Evolutionary conservation across 1,284 basidiomycete species (phyloP).

Genomic region (Trichosporon faecale): DNA sequence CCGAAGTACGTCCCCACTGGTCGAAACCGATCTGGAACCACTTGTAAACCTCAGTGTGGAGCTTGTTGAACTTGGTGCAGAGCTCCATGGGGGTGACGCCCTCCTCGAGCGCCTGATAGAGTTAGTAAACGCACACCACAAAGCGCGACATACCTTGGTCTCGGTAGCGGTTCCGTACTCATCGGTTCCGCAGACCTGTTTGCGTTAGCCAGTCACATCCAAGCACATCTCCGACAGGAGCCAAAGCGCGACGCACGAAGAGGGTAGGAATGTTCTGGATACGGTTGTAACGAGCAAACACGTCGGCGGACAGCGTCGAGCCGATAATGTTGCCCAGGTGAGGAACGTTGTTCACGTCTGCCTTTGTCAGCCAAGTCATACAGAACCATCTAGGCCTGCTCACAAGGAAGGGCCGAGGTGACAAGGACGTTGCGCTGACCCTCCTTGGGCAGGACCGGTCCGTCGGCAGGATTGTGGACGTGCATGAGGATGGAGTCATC

Average conservation of each 20-base stretch:
- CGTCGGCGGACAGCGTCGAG: slow-evolving; percentile 78
- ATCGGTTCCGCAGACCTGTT: slow-evolving; percentile 93
- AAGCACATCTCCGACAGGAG: slow-evolving; percentile 53
- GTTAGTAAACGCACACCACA: neutral
- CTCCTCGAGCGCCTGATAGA: slow-evolving; percentile 84
- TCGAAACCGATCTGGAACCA: slow-evolving; percentile 73
- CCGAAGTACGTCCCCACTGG: slow-evolving; percentile 93
- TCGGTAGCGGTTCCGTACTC: slow-evolving; percentile 99
- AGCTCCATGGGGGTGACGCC: slow-evolving; percentile 79
- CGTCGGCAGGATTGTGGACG: slow-evolving; percentile 39
- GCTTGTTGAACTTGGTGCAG: slow-evolving; percentile 87
- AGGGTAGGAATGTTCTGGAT: slow-evolving; percentile 55
- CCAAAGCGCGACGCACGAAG: slow-evolving; percentile 37
- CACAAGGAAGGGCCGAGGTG: slow-evolving; percentile 88
- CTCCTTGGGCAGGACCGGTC: slow-evolving; percentile 64
- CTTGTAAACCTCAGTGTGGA: slow-evolving; percentile 90
- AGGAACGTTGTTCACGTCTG: slow-evolving; percentile 95
- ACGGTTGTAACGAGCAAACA: slow-evolving; percentile 80
- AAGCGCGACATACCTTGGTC: slow-evolving; percentile 57
- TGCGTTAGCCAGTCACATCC: slow-evolving; percentile 35
- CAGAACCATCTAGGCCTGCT: slow-evolving; percentile 15
- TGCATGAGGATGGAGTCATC: slow-evolving; percentile 54
- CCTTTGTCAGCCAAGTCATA: neutral
- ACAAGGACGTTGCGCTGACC: slow-evolving; percentile 85
- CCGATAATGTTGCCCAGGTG: slow-evolving; percentile 99